Evolutionary conservation across 768 basidiomycete species (phyloP).

Genomic region (Cyathus striatus): DNA sequence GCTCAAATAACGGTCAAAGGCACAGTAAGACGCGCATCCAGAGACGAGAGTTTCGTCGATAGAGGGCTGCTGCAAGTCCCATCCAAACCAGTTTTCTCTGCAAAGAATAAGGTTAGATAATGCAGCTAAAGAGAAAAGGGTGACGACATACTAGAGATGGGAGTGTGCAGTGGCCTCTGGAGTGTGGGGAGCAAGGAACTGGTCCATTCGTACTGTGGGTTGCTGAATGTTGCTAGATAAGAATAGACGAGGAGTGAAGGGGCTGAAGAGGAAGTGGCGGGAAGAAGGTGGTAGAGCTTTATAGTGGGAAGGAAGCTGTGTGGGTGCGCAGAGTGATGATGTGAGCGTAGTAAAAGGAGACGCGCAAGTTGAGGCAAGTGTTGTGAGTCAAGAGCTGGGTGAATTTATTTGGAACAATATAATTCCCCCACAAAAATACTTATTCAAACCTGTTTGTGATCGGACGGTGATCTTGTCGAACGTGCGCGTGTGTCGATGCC

Average conservation of each 20-base stretch:
- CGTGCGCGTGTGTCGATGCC: slow-evolving; percentile 18
- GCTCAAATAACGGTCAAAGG: slow-evolving; percentile 67
- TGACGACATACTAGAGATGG: slow-evolving; percentile 53
- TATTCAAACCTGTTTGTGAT: slow-evolving; percentile 11
- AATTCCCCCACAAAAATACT: slow-evolving; percentile 15
- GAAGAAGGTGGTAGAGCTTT: no score
- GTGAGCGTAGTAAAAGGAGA: slow-evolving; percentile 1
- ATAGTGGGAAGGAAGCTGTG: no score
- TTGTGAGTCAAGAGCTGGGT: slow-evolving; percentile 2
- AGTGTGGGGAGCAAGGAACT: slow-evolving; percentile 67
- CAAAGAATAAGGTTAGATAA: slow-evolving; percentile 5
- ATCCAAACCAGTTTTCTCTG: slow-evolving; percentile 64
- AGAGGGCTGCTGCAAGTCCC: slow-evolving; percentile 67
- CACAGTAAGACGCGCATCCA: slow-evolving; percentile 75
- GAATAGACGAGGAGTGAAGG: slow-evolving; percentile 9
- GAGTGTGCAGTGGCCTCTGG: slow-evolving; percentile 70
- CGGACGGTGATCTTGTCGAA: slow-evolving; percentile 8
- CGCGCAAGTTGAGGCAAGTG: background rate
- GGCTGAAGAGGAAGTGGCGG: slow-evolving; percentile 7
- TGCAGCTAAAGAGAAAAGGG: slow-evolving; percentile 1
- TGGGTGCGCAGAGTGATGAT: slow-evolving; percentile 24
- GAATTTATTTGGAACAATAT: slow-evolving; percentile 9
- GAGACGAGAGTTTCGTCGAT: slow-evolving; percentile 73
- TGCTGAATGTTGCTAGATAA: slow-evolving; percentile 17
- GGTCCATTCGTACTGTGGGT: slow-evolving; percentile 43